Conservation (phyloP, 805 yeast species). For the Yarrowia sp. region DNA sequence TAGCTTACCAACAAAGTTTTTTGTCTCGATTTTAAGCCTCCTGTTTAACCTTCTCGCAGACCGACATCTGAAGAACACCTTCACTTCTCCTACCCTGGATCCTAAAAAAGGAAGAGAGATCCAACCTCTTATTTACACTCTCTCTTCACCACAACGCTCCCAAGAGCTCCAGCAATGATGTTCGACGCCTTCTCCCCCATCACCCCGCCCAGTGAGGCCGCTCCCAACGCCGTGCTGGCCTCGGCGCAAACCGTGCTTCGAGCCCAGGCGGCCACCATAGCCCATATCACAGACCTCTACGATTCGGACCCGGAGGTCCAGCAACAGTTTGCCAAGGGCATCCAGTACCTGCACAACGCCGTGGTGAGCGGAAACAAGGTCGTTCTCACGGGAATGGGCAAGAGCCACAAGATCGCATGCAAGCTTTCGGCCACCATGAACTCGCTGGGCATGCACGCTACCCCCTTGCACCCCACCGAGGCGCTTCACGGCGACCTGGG, state of each 20-base stretch:
- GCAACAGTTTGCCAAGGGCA: slow-evolving; percentile 34
- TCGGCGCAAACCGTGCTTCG: slow-evolving; percentile 38
- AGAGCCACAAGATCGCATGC: slow-evolving; percentile 72
- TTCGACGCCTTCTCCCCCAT: slow-evolving; percentile 25
- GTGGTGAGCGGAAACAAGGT: slow-evolving; percentile 59
- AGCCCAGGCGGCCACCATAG: slow-evolving; percentile 41
- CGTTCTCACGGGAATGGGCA: slow-evolving; percentile 79
- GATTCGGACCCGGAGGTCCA: slow-evolving; percentile 32
- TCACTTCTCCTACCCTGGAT: background rate
- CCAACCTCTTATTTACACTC: background rate
- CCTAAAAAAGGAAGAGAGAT: background rate
- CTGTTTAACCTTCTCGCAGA: background rate
- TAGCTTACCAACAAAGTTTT: slow-evolving; percentile 15
- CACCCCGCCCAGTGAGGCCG: slow-evolving; percentile 52
- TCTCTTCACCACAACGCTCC: background rate
- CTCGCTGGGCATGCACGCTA: slow-evolving; percentile 69
- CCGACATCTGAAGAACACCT: background rate
- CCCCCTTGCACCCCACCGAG: slow-evolving; percentile 73
- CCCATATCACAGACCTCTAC: slow-evolving; percentile 35
- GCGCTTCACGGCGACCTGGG: slow-evolving; percentile 93
- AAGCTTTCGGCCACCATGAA: slow-evolving; percentile 80
- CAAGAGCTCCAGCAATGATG: background rate
- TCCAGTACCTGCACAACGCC: slow-evolving; percentile 41
- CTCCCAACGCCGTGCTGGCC: slow-evolving; percentile 48
- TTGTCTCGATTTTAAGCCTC: slow-evolving; percentile 2